Evolutionary conservation across 2,329 filamentous ascomycete species (phyloP), one percentile per base, ranked within the genome.

Genomic region (Ceratocystiopsis brevicomis): DNA sequence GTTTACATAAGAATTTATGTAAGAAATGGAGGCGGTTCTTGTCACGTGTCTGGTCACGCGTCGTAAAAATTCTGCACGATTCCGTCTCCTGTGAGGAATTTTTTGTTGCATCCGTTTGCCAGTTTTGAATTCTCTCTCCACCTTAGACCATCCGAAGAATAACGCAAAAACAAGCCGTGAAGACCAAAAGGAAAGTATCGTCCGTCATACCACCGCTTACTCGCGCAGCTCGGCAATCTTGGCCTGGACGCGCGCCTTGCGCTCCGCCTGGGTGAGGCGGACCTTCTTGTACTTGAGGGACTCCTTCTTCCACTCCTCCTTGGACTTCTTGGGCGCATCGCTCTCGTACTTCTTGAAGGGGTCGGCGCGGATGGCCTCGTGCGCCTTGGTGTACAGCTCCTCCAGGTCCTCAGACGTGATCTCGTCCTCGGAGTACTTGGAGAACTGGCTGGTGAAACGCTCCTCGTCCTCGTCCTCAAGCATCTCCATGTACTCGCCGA

Each of bases 401-500:
- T 98, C 90, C 48, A 98, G 76, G 58, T 82, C 85, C 59, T 95
- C 90, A 52, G 90, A 87, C 73, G 96, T 88, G 53, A 98, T 66
- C 57, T 94, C 90, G 61, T 93, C 85, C 53, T 98, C 88, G 56
- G 94, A 81, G 77, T 98, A 98, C 69, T 90, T 81, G 66, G 78
- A 73, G 81, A 98, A 98, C 75, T 98, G 90, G 57, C 76, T 78
- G 76, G 88, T 88, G 84, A 85, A 98, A 64, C 90, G 87, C 78
- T 98, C 90, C 82, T 98, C 90, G 62, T 98, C 90, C 63, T 98
- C 90, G 59, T 98, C 90, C 68, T 90, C 90, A 53, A 98, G 83
- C 47, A 81, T 90, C 81, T 98, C 90, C 90, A 98, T 98, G 80
- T 98, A 98, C 78, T 98, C 90, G 56, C 88, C 87, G 53, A 98